Evolutionary conservation across 2,329 filamentous ascomycete genomes (phyloP).

Genomic region (Epichloe baconii): DNA sequence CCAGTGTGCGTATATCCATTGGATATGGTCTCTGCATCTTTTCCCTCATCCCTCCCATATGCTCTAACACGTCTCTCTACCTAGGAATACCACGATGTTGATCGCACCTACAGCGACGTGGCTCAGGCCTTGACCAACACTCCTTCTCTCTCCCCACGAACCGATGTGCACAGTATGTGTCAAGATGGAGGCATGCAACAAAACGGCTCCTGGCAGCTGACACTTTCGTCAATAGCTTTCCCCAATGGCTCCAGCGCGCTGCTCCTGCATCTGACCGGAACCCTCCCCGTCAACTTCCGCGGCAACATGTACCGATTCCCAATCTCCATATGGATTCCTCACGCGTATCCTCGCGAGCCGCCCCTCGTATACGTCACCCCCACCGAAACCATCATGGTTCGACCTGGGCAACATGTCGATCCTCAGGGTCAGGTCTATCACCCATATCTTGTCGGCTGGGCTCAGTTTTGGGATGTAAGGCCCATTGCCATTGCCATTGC

Average conservation of each 20-base stretch:
- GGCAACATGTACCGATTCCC: slow-evolving; percentile 85
- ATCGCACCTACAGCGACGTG: slow-evolving; percentile 84
- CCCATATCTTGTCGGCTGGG: slow-evolving; percentile 86
- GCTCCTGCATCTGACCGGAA: slow-evolving; percentile 75
- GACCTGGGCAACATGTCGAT: slow-evolving; percentile 89
- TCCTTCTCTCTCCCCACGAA: slow-evolving; percentile 68
- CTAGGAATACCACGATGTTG: slow-evolving; percentile 88
- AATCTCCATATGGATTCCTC: slow-evolving; percentile 83
- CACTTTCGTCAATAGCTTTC: slow-evolving; percentile 50
- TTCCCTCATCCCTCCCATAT: background rate
- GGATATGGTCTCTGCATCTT: background rate
- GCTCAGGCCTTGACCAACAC: slow-evolving; percentile 70
- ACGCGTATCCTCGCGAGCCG: slow-evolving; percentile 73
- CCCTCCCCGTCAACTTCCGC: slow-evolving; percentile 81
- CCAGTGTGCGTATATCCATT: slow-evolving; percentile 42
- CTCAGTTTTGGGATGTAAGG: slow-evolving; percentile 76
- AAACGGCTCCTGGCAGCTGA: slow-evolving; percentile 6
- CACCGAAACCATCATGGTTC: slow-evolving; percentile 74
- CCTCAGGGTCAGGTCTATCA: slow-evolving; percentile 90
- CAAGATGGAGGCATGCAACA: background rate
- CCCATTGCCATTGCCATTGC: background rate
- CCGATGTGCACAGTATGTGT: slow-evolving; percentile 81
- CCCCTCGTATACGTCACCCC: slow-evolving; percentile 86
- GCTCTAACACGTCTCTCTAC: background rate
- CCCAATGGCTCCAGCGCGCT: slow-evolving; percentile 79